phyloP scores from a whole-genome alignment of 2,329 filamentous ascomycete species.

The Atkinsonella texensis region DNA sequence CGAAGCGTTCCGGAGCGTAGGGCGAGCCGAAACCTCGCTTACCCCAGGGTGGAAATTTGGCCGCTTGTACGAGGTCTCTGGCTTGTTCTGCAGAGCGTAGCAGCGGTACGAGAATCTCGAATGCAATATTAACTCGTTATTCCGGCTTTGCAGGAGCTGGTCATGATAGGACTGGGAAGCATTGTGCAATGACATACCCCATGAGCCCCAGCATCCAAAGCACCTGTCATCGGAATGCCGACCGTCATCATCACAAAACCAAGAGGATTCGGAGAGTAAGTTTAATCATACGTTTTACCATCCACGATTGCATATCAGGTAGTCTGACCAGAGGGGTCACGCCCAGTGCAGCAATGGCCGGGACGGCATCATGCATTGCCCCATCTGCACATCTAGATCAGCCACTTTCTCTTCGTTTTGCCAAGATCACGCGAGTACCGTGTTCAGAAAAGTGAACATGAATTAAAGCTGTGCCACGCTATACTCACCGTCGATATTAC shows the following conservation, averaged over 20 bases:
- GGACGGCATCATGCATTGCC: constrained; percentile 41
- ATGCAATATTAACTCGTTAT: constrained; percentile 7
- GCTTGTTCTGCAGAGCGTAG: constrained; percentile 32
- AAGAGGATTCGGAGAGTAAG: background rate
- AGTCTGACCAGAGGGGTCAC: constrained; percentile 36
- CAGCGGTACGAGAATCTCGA: constrained; percentile 33
- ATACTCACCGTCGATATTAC: constrained; percentile 33
- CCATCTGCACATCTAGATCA: constrained; percentile 21
- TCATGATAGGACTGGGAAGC: background rate
- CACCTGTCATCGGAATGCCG: constrained; percentile 17
- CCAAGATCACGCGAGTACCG: no score
- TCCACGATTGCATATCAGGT: constrained; percentile 36
- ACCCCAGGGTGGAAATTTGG: constrained; percentile 39
- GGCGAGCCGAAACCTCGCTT: constrained; percentile 38
- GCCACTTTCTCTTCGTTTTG: background rate
- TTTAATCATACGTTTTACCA: constrained; percentile 28
- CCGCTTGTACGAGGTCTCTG: constrained; percentile 30
- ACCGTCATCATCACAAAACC: background rate
- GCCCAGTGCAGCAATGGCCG: constrained; percentile 36
- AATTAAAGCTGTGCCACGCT: background rate
- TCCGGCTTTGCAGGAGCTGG: background rate
- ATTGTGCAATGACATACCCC: constrained; percentile 24
- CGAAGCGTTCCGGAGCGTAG: constrained; percentile 31
- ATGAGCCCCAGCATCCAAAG: constrained; percentile 38
- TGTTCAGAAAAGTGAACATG: background rate